Evolutionary conservation across 2,329 filamentous ascomycete species (phyloP).

Genomic region (Gliomastix tumulicola): DNA sequence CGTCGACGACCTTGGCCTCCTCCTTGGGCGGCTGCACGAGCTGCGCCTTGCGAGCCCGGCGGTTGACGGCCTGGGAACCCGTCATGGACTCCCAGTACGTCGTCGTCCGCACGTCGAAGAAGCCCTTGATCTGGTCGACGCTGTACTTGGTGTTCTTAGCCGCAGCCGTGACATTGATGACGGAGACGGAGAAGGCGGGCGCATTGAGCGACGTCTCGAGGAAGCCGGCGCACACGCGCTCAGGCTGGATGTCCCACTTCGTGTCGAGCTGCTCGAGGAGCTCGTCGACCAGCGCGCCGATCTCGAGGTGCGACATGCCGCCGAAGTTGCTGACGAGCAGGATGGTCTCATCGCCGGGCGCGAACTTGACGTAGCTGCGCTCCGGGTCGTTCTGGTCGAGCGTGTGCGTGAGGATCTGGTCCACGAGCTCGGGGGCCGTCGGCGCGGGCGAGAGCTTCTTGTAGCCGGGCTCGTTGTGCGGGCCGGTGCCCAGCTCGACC

Average conservation of each 20-base stretch:
- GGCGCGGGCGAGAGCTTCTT: conserved; percentile 46
- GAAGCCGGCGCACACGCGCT: conserved; percentile 53
- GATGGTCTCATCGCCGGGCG: conserved; percentile 37
- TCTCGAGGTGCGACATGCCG: conserved; percentile 49
- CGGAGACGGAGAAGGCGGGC: conserved; percentile 61
- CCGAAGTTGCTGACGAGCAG: conserved; percentile 54
- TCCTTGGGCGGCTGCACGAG: conserved; percentile 29
- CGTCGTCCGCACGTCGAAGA: conserved; percentile 59
- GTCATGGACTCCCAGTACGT: conserved; percentile 46
- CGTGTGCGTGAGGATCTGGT: conserved; percentile 51
- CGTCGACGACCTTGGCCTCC: conserved; percentile 24
- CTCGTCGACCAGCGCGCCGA: conserved; percentile 47
- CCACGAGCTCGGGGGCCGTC: conserved; percentile 39
- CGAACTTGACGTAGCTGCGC: conserved; percentile 41
- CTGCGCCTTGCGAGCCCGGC: conserved; percentile 31
- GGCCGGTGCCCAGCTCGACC: conserved; percentile 58
- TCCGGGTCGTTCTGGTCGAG: conserved; percentile 49
- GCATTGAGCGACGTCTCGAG: conserved; percentile 69
- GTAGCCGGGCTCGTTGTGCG: conserved; percentile 60
- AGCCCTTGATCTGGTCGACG: conserved; percentile 46
- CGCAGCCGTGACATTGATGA: conserved; percentile 51
- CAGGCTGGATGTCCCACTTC: conserved; percentile 40
- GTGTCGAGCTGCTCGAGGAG: conserved; percentile 39
- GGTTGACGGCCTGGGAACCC: conserved; percentile 29
- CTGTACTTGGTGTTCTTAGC: conserved; percentile 37